Conservation (phyloP, 2,329 filamentous ascomycete species). For the Onygenales sp. region DNA sequence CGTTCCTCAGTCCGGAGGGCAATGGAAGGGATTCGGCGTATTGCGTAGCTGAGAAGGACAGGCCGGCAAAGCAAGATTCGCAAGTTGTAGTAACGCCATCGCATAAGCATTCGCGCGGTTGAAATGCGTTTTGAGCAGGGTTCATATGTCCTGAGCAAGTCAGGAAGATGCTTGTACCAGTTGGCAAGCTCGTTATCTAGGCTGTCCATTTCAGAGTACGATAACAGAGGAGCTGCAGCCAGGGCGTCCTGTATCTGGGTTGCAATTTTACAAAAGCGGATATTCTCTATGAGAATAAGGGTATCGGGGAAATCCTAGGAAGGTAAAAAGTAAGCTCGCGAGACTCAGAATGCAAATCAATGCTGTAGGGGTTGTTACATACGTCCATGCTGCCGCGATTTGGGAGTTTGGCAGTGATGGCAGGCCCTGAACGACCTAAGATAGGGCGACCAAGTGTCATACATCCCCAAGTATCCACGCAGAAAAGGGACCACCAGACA, state of each 20-base stretch:
- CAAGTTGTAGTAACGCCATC: conserved; percentile 72
- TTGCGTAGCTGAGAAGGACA: conserved; percentile 57
- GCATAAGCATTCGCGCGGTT: conserved; percentile 64
- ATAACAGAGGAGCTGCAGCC: conserved; percentile 57
- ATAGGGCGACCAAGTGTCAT: conserved; percentile 62
- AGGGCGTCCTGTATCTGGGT: conserved; percentile 68
- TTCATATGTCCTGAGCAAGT: conserved; percentile 54
- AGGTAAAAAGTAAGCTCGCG: conserved; percentile 26
- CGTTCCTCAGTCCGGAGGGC: conserved; percentile 52
- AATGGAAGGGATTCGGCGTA: conserved; percentile 42
- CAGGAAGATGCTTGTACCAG: conserved; percentile 64
- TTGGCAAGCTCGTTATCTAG: conserved; percentile 59
- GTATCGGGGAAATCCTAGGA: conserved; percentile 54
- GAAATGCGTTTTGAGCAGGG: conserved; percentile 62
- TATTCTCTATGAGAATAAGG: conserved; percentile 64
- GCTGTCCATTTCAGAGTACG: conserved; percentile 53
- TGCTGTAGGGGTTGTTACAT: conserved; percentile 1
- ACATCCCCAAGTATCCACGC: conserved; percentile 64
- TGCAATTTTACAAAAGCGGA: conserved; percentile 69
- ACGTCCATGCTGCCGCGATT: conserved; percentile 36
- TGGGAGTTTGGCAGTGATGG: conserved; percentile 57
- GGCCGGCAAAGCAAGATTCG: conserved; percentile 68
- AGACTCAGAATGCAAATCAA: conserved; percentile 9
- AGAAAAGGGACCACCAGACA: conserved; percentile 68
- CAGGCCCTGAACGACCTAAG: conserved; percentile 56